Evolutionary conservation across 257 asterid species (phyloP), one percentile per base, ranked within the genome.

Genomic region (Plectranthus barbatus): DNA sequence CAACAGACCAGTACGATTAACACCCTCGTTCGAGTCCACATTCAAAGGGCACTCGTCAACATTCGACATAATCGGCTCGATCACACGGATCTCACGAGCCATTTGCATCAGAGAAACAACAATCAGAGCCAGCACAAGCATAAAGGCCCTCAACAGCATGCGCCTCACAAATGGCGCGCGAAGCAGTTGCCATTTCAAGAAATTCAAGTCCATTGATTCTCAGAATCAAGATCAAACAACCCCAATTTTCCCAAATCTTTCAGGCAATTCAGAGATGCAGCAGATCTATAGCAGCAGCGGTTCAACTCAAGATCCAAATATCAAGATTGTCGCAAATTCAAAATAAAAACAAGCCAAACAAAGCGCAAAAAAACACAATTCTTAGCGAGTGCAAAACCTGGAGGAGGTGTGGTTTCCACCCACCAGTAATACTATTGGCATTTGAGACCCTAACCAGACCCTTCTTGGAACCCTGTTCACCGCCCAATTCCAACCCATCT

Each of bases 351-450:
- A n/a, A n/a, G n/a, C n/a, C n/a, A n/a, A n/a, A 61, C 86, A n/a
- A n/a, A n/a, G n/a, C n/a, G n/a, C n/a, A n/a, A n/a, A n/a, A n/a
- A n/a, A 26, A 46, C 56, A 5, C 66, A 52, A 12, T 54, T 53
- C 51, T 76, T 87, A 90, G 81, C 97, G 97, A 76, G 97, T 78
- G 68, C 95, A 87, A 77, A 90, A 90, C 88, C 97, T 90, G 92
- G 92, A 90, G 0, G 97, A 85, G 64, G 97, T 90, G 90, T 90
- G 95, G 64, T 90, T 90, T 62, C 94, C 97, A 87, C 97, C 97
- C 95, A 90, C 86, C 72, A 90, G 77, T 80, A 90, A 85, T 72
- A 68, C 86, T 74, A 80, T 80, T 4, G 92, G 65, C 69, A 63
- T 79, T 90, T 85, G 95, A 5, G 26, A 68, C 33, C 97, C 87